Percentiles rank a stretch among this genome's conserved stretches.
Evolutionary conservation across 345 rosid genomes (phyloP).

Genomic region (Citropsis articulata): DNA sequence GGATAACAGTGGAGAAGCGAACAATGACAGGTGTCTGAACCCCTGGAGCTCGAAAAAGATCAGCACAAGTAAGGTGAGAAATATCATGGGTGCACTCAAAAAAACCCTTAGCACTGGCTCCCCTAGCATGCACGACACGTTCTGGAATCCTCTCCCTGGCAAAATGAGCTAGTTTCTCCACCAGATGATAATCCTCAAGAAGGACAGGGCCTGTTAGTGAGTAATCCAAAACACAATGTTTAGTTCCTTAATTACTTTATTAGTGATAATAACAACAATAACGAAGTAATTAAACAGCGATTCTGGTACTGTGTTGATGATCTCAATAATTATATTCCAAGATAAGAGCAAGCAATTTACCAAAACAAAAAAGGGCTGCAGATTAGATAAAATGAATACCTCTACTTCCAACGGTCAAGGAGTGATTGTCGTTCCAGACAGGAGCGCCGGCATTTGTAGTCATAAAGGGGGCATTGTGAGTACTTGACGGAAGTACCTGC

Average conservation of each 20-base stretch:
- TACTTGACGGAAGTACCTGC: conserved; percentile 68
- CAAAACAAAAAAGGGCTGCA: background rate
- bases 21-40: conserved; percentile 93
- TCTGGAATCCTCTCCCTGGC: conserved; percentile 93
- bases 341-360: background rate
- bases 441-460: conserved; percentile 88
- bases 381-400: conserved; percentile 33
- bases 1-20: conserved; percentile 96
- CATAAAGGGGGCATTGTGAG: conserved; percentile 59
- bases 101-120: conserved; percentile 98
- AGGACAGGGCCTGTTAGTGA: conserved; percentile 71
- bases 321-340: background rate
- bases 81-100: conserved; percentile 95
- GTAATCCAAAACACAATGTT: background rate
- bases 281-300: background rate
- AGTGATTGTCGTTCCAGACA: conserved; percentile 69
- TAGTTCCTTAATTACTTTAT: background rate
- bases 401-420: conserved; percentile 78
- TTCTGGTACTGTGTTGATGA: background rate
- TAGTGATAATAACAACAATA: background rate
- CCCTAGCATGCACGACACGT: conserved; percentile 96
- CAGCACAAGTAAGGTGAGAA: conserved; percentile 77
- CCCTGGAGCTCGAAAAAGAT: conserved; percentile 89
- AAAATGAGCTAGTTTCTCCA: conserved; percentile 91
- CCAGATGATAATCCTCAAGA: conserved; percentile 92